phyloP scores from a whole-genome alignment of 768 basidiomycete species.

The Coprinopsis strossmayeri region DNA sequence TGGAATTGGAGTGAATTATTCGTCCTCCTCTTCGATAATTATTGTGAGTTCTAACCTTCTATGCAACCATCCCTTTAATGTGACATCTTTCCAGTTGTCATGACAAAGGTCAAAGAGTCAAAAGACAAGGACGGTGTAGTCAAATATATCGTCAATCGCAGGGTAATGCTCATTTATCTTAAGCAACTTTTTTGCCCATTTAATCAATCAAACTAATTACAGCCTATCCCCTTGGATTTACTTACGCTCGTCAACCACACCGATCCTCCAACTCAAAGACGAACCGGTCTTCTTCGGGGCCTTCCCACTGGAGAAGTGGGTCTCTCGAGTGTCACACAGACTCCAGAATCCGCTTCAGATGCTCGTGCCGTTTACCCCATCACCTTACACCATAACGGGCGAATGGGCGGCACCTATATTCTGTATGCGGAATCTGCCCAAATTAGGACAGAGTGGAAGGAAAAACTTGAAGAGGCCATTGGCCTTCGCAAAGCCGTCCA shows the following conservation, averaged over 20 bases:
- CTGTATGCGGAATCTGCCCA: conserved; percentile 80
- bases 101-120: conserved; percentile 57
- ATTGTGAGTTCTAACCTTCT: conserved; percentile 40
- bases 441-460: conserved; percentile 80
- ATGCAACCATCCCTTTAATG: conserved; percentile 12
- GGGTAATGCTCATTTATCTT: conserved; percentile 41
- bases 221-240: conserved; percentile 93
- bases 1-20: conserved; percentile 90
- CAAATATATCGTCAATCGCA: conserved; percentile 74
- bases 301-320: conserved; percentile 35
- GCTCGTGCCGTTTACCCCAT: conserved; percentile 81
- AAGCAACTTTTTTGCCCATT: too few species aligned
- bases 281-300: conserved; percentile 64
- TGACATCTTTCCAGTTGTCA: conserved; percentile 75
- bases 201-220: too few species aligned
- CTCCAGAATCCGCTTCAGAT: conserved; percentile 44
- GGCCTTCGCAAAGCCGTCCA: conserved; percentile 80
- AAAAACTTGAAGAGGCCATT: conserved; percentile 84
- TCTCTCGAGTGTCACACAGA: conserved; percentile 16
- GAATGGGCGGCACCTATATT: conserved; percentile 80
- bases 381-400: conserved; percentile 83
- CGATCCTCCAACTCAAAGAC: conserved; percentile 71
- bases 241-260: conserved; percentile 80
- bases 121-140: conserved; percentile 71
- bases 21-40: conserved; percentile 92